Evolutionary conservation across 495 filamentous ascomycete genomes (phyloP).

Genomic region (Xylaria acuta): DNA sequence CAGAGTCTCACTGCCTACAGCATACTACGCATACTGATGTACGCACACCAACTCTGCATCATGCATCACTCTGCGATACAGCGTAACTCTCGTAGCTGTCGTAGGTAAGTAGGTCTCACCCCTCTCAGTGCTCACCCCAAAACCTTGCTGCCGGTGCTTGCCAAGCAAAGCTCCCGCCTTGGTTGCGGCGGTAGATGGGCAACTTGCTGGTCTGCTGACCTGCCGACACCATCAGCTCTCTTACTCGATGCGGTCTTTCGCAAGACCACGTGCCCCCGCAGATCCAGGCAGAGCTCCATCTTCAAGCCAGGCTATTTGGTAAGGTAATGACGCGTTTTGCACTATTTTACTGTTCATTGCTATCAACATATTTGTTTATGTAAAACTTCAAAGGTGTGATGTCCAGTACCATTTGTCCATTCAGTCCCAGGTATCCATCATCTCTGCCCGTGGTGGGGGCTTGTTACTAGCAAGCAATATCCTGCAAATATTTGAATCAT

Average conservation of each 20-base stretch:
- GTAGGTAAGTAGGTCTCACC: not conserved
- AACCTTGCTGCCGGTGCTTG: slow-evolving; percentile 16
- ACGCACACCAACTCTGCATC: not conserved
- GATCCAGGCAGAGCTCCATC: slow-evolving; percentile 17
- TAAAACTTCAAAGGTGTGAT: not conserved
- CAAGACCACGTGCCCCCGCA: slow-evolving; percentile 27
- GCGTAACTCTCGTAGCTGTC: not conserved
- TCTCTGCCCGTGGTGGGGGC: slow-evolving; percentile 2
- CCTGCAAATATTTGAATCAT: not conserved
- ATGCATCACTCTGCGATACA: not conserved
- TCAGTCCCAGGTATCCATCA: not conserved
- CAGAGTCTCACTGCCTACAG: not conserved
- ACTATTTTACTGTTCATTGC: not conserved
- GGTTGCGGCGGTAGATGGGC: slow-evolving; percentile 13
- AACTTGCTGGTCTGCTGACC: slow-evolving; percentile 28
- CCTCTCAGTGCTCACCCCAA: slow-evolving; percentile 4
- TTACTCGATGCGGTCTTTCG: slow-evolving; percentile 19
- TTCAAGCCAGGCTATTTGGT: not conserved
- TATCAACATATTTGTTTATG: not conserved
- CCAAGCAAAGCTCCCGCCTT: slow-evolving; percentile 20
- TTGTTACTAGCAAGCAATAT: not conserved
- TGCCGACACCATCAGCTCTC: slow-evolving; percentile 14
- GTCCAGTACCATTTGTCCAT: not conserved
- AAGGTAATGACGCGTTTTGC: slow-evolving; percentile 1
- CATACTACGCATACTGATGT: not conserved